A percentile compares a stretch with the other conserved stretches of the same genome.
phyloP scores from a whole-genome alignment of 2,329 filamentous ascomycete species.

The Epichloe bromicola region DNA sequence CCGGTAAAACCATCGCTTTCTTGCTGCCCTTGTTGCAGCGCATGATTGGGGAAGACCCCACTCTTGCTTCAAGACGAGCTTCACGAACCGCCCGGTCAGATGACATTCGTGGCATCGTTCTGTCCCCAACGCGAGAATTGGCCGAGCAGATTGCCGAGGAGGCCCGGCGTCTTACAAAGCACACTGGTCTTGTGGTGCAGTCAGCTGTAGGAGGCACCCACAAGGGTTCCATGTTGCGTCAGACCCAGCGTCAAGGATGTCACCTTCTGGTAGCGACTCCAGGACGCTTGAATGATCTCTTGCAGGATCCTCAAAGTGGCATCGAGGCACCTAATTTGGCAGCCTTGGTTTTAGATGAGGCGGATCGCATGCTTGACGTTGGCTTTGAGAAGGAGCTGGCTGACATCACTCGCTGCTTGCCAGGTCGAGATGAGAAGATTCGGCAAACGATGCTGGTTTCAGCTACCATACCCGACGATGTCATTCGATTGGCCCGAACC shows the following conservation, averaged over 20 bases:
- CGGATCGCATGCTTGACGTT: constrained; percentile 96
- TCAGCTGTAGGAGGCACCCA: constrained; percentile 86
- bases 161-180: constrained; percentile 50
- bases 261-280: constrained; percentile 86
- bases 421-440: constrained; percentile 45
- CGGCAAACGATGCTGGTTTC: constrained; percentile 93
- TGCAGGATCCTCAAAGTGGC: constrained; percentile 49
- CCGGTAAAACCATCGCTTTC: constrained; percentile 92
- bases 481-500: constrained; percentile 63
- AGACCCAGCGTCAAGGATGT: constrained; percentile 64
- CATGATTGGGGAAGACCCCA: constrained; percentile 52
- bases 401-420: constrained; percentile 49
- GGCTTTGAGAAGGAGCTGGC: constrained; percentile 59
- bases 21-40: constrained; percentile 74
- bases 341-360: constrained; percentile 90
- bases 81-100: constrained; percentile 27
- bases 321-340: constrained; percentile 70
- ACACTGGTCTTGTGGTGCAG: constrained; percentile 54
- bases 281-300: constrained; percentile 71
- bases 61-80: constrained; percentile 36
- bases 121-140: constrained; percentile 71
- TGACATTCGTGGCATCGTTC: constrained; percentile 56
- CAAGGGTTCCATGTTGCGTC: constrained; percentile 53
- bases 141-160: constrained; percentile 72
- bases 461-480: constrained; percentile 76